Percentiles rank a stretch among this genome's conserved stretches.
Conservation (phyloP, 2,329 filamentous ascomycete species). For the Nakataea oryzae region DNA sequence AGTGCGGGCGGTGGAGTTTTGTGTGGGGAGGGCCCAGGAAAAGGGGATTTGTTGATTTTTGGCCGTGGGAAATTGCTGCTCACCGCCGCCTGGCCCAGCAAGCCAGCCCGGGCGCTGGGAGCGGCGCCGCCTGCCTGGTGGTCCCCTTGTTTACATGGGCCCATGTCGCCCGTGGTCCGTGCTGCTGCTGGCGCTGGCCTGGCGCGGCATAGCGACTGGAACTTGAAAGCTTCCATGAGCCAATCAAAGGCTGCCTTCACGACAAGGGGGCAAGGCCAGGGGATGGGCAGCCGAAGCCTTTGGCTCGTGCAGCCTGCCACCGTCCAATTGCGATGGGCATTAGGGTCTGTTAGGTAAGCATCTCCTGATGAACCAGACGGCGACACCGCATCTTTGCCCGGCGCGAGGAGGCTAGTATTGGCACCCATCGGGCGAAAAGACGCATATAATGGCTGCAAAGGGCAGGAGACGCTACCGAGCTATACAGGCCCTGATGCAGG, state of each 20-base stretch:
- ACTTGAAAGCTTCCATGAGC: not conserved
- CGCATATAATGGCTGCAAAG: no score
- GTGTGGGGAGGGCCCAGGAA: not conserved
- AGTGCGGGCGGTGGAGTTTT: not conserved
- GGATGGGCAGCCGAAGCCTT: not conserved
- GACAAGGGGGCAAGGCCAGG: not conserved
- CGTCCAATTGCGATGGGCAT: not conserved
- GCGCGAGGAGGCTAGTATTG: not conserved
- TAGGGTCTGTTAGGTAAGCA: not conserved
- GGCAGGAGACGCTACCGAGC: no score
- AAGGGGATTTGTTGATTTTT: conserved; percentile 3
- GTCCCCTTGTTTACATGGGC: conserved; percentile 2
- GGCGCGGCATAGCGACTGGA: no score
- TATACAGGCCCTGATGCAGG: not conserved
- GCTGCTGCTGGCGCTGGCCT: not conserved
- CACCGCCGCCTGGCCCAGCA: not conserved
- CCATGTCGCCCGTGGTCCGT: conserved; percentile 1
- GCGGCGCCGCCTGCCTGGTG: not conserved
- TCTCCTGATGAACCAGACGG: not conserved
- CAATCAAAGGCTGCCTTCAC: not conserved
- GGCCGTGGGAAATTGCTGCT: conserved; percentile 1
- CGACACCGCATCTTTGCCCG: not conserved
- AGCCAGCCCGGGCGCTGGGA: not conserved
- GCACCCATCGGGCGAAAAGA: not conserved
- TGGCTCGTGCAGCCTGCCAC: not conserved